Base-by-base conservation (phyloP, 345 rosid species). In the Rhodamnia argentea region DNA sequence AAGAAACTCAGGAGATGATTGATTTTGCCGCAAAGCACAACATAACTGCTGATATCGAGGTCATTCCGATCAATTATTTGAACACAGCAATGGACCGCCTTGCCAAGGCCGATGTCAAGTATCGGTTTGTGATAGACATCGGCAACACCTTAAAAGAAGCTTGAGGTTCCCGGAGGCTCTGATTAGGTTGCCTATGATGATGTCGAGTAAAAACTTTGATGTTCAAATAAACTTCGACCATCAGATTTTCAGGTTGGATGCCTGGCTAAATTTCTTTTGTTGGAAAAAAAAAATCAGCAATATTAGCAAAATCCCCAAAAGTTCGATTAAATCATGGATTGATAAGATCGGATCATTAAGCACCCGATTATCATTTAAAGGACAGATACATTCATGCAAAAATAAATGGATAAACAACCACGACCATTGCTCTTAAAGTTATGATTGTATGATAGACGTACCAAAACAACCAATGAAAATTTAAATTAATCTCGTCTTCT, bases 1-100 rank as follows among this genome's bases (percentile, higher is more conserved):
- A 89, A 53, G 93, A 91, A 86, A 91, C 89, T 9, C 91, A 87
- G 55, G 91, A 90, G 37, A 89, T 86, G 90, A 14, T 88, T 23
- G 84, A 89, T 85, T 88, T 85, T 50, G 86, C 91, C 0, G 86
- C 86, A n/a, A 76, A 86, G 47, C 89, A 87, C 55, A 83, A 60
- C 85, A 83, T 89, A 37, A 83, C 83, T 4, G 57, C 90, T 6
- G 82, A 83, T 53, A 42, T 86, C 1, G 89, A 90, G 62, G 62
- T 89, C 27, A 81, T 90, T 44, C 52, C 89, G 1, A 87, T 87
- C 22, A 86, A 89, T 2, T 85, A 86, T 40, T 86, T 87, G n/a
- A 86, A 89, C 81, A 78, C 54, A 0, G 88, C 90, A 15, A 87
- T 88, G 89, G 88, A 85, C 14, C 85, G 88, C 10, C 86, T 87